Evolutionary conservation across 495 filamentous ascomycete genomes (phyloP).

Genomic region (Penicillium daleae): DNA sequence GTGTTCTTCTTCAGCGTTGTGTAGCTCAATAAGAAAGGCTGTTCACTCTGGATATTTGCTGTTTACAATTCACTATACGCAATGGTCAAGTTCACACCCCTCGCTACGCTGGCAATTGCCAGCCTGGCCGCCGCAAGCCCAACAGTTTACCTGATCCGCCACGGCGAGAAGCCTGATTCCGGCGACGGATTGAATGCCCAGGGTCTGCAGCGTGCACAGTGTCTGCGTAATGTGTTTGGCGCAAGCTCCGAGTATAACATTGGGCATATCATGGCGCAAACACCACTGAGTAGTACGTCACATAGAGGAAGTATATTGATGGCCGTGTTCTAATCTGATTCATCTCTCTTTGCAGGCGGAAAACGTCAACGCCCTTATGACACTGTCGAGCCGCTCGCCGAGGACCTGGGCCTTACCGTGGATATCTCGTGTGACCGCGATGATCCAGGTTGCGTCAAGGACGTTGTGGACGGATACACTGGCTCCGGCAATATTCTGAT

Average conservation of each 20-base stretch:
- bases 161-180: constrained; percentile 59
- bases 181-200: constrained; percentile 48
- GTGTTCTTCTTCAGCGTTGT: too few species aligned
- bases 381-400: constrained; percentile 55
- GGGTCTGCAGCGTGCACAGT: constrained; percentile 55
- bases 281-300: constrained; percentile 48
- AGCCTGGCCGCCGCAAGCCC: constrained; percentile 28
- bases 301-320: background rate
- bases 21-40: too few species aligned
- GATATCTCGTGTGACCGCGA: constrained; percentile 55
- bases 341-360: constrained; percentile 42
- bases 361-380: constrained; percentile 51
- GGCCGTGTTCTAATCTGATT: background rate
- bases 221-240: constrained; percentile 53
- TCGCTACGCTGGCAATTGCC: constrained; percentile 29
- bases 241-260: constrained; percentile 51
- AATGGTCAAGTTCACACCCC: constrained; percentile 18
- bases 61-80: background rate
- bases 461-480: constrained; percentile 46
- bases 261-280: constrained; percentile 56
- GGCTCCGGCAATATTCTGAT: constrained; percentile 59
- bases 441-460: constrained; percentile 50
- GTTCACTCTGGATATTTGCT: background rate
- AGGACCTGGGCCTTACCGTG: constrained; percentile 53
- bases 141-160: constrained; percentile 60